These are phyloP conservation scores for Chaetomium fimeti DNA, from an alignment of 495 filamentous ascomycete genomes.

Conservation along the genomic window DNA sequence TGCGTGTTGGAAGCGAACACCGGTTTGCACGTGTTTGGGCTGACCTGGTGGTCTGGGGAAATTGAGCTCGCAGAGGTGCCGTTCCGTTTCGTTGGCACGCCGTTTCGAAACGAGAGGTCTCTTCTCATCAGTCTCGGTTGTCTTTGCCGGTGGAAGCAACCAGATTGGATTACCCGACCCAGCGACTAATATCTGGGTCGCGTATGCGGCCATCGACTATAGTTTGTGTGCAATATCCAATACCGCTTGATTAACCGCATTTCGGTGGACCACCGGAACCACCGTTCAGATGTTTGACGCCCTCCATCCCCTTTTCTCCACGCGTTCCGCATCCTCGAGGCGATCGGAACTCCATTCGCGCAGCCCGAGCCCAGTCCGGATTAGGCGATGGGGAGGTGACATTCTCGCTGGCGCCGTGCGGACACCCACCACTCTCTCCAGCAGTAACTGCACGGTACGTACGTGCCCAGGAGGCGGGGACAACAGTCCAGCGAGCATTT, in stretches of 20 bases:
- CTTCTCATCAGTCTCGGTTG: neutral
- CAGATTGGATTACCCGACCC: neutral
- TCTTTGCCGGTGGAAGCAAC: neutral
- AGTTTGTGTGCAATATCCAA: conserved; percentile 11
- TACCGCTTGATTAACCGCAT: conserved; percentile 8
- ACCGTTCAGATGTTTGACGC: neutral
- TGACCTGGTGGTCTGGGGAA: neutral
- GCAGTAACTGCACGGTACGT: neutral
- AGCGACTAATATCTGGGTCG: neutral
- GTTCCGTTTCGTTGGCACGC: neutral
- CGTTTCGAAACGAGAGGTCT: conserved; percentile 14
- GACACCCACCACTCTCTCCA: conserved; percentile 5
- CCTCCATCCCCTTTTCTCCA: conserved; percentile 1
- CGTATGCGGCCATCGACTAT: neutral
- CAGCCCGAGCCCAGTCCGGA: neutral
- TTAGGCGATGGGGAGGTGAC: conserved; percentile 2
- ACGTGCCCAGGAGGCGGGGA: neutral
- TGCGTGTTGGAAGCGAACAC: neutral
- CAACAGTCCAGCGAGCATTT: neutral
- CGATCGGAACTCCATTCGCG: neutral
- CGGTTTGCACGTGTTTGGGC: neutral
- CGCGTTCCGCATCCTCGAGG: neutral
- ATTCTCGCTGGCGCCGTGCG: neutral
- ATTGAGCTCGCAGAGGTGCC: neutral
- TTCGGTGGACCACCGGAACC: conserved; percentile 4